Evolutionary conservation across 2,329 filamentous ascomycete genomes (phyloP), one percentile per base, ranked within the genome.

Genomic region (Aspergillus piperis): DNA sequence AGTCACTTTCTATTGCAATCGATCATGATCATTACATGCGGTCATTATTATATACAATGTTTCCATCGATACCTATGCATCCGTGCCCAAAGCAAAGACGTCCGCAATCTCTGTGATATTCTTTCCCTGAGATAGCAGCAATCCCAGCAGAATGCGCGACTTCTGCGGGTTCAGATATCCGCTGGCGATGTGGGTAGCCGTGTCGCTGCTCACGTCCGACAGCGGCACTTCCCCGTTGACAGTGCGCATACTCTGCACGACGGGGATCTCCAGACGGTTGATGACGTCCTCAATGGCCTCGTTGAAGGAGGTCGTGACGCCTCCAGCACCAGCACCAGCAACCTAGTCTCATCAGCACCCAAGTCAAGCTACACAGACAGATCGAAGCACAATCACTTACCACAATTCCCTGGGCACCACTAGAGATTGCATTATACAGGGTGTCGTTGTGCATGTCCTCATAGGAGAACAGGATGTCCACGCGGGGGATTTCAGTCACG

Each of bases 381-480:
- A 8, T 23, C 19, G n/a, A 15, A 15, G 6, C 5, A 1, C 25
- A 2, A 11, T 11, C 30, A 68, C 66, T 30, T 64, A 69, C 65
- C 42, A 70, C 68, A 27, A 70, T 62, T 10, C 68, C 68, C 64
- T 70, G 66, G 2, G 64, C 68, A 8, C 68, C 67, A 25, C 65
- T 69, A 47, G 66, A 59, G 13, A 69, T 57, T 2, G 67, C 62
- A 38, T 59, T 62, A 21, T 64, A 68, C 5, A 70, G 56, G 3
- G 64, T 65, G 56, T 70, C 68, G 17, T 60, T 63, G 15, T 62
- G 63, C 68, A 70, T 70, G 48, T 70, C 69, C 63, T 69, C 62
- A 27, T 70, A 70, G 1, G 68, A 63, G 51, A 70, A 71, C 5
- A 71, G 62, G 36, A 71, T 71, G 47, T 70, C 68, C 27, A 71